Evolutionary conservation across 345 rosid species (phyloP), one percentile per base, ranked within the genome.

Genomic region (Citrus medica): DNA sequence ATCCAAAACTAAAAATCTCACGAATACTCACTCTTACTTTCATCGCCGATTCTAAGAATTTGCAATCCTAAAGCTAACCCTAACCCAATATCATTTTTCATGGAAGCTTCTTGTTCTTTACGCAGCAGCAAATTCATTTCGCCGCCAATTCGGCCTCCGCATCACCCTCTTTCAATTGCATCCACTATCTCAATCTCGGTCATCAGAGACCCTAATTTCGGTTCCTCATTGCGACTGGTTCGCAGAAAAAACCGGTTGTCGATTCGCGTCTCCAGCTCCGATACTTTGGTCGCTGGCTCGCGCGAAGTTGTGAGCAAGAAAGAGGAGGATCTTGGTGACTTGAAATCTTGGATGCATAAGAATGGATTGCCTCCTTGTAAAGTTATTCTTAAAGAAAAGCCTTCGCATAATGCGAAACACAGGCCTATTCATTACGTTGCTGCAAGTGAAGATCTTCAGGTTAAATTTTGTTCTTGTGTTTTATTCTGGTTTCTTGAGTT

Each of bases 291-390:
- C 25, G 87, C 92, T 2, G 91, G 88, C 63, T 87, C 95, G 22
- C 62, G 80, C 24, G 82, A 79, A 63, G 82, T 81, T 72, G 85
- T 79, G 69, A 88, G 87, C 86, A 88, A 73, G 81, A 90, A 84
- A 83, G 91, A 83, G 12, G 89, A 83, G 75, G 91, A 85, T 8
- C 60, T 74, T 2, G 88, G 65, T 22, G 98, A 92, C 85, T 89
- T 95, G 87, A 95, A 93, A 88, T 73, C 85, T 8, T 95, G 99
- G 98, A 92, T 95, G 99, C 97, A 92, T 78, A 85, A 85, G 80
- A 93, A 91, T 5, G 99, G 99, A 22, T 81, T 93, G 65, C 99
- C 98, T 78, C 93, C 93, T 79, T 93, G 98, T 78, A 93, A 92
- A 78, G 93, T 93, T 69, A 70, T 89, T 67, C 92, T 95, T n/a